These are phyloP conservation scores for Cytidiella melzeri DNA, from an alignment of 768 basidiomycete genomes.

Conservation along the genomic window DNA sequence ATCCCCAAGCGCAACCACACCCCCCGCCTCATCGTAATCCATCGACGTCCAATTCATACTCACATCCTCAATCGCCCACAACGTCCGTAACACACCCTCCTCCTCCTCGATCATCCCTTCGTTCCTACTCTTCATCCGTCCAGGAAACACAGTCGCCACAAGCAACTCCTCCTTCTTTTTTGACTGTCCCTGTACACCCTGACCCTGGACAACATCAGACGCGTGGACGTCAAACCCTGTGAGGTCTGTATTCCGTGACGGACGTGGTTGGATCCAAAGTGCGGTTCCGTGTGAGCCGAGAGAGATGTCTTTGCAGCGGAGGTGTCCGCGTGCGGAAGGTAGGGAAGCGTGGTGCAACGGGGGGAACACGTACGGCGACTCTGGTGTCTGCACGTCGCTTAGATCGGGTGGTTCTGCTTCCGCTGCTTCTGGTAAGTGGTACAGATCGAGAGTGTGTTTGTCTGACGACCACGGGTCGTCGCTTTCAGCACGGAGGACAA, in stretches of 20 bases:
- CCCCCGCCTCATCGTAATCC: constrained; percentile 55
- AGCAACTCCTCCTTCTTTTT: constrained; percentile 29
- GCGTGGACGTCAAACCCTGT: constrained; percentile 22
- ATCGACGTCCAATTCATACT: constrained; percentile 48
- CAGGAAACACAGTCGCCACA: constrained; percentile 47
- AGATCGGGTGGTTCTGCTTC: neutral
- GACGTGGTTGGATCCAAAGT: constrained; percentile 53
- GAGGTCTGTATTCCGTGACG: constrained; percentile 37
- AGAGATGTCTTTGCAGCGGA: constrained; percentile 48
- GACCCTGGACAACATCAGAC: constrained; percentile 13
- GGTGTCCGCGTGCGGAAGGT: constrained; percentile 40
- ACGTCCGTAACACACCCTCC: constrained; percentile 14
- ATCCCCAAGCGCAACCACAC: constrained; percentile 48
- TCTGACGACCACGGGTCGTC: constrained; percentile 56
- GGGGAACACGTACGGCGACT: constrained; percentile 40
- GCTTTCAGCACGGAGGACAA: constrained; percentile 53
- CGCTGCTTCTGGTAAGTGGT: constrained; percentile 28
- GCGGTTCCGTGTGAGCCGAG: constrained; percentile 54
- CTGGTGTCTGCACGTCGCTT: neutral
- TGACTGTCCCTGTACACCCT: constrained; percentile 8
- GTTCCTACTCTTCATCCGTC: constrained; percentile 27
- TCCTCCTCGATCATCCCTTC: neutral
- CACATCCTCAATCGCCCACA: constrained; percentile 27
- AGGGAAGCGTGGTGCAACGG: constrained; percentile 35
- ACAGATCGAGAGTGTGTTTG: constrained; percentile 45